phyloP scores from a whole-genome alignment of 2,329 filamentous ascomycete genomes.

The Colletotrichum cuscutae region DNA sequence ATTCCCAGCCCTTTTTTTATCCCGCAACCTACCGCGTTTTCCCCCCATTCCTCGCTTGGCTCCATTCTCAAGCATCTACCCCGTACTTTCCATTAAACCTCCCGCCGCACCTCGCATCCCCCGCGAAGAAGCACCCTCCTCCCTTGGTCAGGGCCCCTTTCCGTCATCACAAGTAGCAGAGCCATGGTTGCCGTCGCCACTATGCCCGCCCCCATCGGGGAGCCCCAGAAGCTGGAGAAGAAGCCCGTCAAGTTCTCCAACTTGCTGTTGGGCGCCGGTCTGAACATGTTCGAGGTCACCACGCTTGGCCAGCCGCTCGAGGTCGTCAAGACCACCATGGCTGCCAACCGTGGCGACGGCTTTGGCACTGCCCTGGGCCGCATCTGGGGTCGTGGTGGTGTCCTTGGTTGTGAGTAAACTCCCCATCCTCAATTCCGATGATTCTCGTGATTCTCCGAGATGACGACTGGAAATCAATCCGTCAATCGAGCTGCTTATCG shows the following conservation, averaged over 20 bases:
- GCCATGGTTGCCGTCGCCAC: conserved; percentile 71
- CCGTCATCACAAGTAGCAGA: conserved; percentile 56
- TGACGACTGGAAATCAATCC: neutral
- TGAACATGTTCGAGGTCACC: conserved; percentile 93
- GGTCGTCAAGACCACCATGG: conserved; percentile 99
- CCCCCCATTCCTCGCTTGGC: conserved; percentile 19
- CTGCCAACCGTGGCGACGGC: conserved; percentile 90
- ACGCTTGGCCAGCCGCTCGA: conserved; percentile 84
- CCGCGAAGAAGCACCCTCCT: conserved; percentile 87
- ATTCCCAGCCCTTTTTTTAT: conserved; percentile 22
- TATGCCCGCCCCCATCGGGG: conserved; percentile 60
- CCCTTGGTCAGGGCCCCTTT: conserved; percentile 98
- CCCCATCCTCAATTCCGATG: conserved; percentile 2
- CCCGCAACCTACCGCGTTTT: conserved; percentile 26
- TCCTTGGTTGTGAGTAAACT: conserved; percentile 84
- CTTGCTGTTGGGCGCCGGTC: conserved; percentile 89
- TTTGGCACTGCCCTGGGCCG: conserved; percentile 84
- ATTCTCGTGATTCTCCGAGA: neutral
- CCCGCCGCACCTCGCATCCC: conserved; percentile 38
- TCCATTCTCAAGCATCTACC: conserved; percentile 13
- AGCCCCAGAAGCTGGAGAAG: conserved; percentile 80
- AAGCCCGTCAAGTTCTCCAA: conserved; percentile 99
- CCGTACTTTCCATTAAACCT: conserved; percentile 30
- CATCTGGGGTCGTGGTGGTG: conserved; percentile 94
- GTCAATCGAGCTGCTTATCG: neutral